Evolutionary conservation across 495 filamentous ascomycete genomes (phyloP), one percentile per base, ranked within the genome.

Genomic region (Eremomyces bilateralis): DNA sequence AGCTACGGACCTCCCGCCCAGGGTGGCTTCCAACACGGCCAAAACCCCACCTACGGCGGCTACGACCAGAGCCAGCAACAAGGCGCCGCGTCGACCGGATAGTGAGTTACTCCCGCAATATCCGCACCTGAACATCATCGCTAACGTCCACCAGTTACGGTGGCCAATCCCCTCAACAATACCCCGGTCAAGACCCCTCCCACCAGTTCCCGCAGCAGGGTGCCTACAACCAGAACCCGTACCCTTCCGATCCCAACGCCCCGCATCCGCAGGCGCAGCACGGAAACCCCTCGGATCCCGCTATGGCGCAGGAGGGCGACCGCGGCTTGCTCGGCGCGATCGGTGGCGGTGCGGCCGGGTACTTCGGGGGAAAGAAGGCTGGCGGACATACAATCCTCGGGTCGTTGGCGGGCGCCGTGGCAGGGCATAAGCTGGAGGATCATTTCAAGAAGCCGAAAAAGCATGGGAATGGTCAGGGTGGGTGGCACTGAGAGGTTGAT

Each of bases 21-120:
- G 19, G 53, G 59, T 18, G 62, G 63, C 18, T 65, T 61, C 41
- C 57, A 59, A 33, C 54, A 60, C 33, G 53, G 53, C 15, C 55
- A 60, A 21, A 44, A 43, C 15, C 42, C 18, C 37, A 42, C 27
- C 42, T 44, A 29, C 36, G 46, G 49, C 29, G 45, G 45, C 11
- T 42, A 39, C 21, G 22, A 42, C 8, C 34, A 37, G 21, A 40
- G 42, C 15, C 36, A 36, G n/a, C 33, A 45, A 10, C 39, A 44
- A 39, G n/a, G n/a, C n/a, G n/a, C n/a, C 24, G 8, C 13, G 8
- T 8, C 24, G 24, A 8, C 8, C 8, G 24, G 24, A 28, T 8
- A 8, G 24, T 8, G 24, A 8, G 24, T 28, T 28, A 28, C 8
- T 28, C 8, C n/a, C n/a, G n/a, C n/a, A n/a, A n/a, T 44, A 39